A percentile compares a stretch with the other conserved stretches of the same genome.
These are phyloP conservation scores for Leptographium wingfieldii DNA, from an alignment of 2,329 filamentous ascomycete genomes.

Conservation along the genomic window DNA sequence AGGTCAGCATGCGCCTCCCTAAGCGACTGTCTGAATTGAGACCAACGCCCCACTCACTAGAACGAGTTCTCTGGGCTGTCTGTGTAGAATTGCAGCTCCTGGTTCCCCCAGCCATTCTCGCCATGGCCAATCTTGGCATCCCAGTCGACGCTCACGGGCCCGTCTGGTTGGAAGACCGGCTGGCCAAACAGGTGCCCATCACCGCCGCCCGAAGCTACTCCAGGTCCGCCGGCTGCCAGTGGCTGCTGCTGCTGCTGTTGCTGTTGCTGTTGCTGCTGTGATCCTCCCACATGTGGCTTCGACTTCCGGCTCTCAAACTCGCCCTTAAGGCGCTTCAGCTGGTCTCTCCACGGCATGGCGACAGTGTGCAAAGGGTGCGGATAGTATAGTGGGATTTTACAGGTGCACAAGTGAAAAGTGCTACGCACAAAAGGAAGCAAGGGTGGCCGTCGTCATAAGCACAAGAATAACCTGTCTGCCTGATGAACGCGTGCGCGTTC, in stretches of 20 bases:
- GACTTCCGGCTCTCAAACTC: neutral
- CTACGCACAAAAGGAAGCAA: no score
- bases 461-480: neutral
- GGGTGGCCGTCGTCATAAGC: neutral
- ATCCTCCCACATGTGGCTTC: neutral
- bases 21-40: neutral
- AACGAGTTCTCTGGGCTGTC: conserved; percentile 2
- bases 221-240: neutral
- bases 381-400: neutral
- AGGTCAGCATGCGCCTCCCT: neutral
- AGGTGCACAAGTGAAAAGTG: neutral
- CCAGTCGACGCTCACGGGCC: conserved; percentile 3
- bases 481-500: neutral
- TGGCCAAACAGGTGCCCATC: neutral
- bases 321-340: conserved; percentile 2
- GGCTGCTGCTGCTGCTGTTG: neutral
- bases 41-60: neutral
- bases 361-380: neutral
- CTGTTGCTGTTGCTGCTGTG: neutral
- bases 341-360: conserved; percentile 5
- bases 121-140: conserved; percentile 5
- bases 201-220: neutral
- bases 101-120: conserved; percentile 7
- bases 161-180: neutral
- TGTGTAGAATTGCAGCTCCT: conserved; percentile 6